Evolutionary conservation across 108 stramenopile species (phyloP).

Genomic region (Cyclotella cryptica): DNA sequence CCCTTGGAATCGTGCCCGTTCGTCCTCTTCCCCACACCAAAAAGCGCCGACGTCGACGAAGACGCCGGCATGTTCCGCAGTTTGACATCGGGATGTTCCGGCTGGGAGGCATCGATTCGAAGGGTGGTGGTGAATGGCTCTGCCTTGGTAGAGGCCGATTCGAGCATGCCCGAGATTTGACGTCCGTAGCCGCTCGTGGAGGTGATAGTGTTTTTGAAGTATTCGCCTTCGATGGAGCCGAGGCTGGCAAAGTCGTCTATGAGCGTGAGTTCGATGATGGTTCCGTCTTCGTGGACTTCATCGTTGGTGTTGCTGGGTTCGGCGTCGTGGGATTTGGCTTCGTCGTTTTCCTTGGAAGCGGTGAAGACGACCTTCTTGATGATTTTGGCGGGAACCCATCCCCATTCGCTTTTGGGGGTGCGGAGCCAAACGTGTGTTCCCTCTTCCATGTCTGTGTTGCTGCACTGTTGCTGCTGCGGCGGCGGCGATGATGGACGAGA

Average conservation of each 20-base stretch:
- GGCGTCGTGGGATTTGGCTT: constrained; percentile 3
- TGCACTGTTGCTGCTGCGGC: no score
- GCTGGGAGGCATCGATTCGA: not conserved
- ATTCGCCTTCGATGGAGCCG: not conserved
- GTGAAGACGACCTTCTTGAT: constrained; percentile 26
- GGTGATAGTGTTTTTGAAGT: constrained; percentile 17
- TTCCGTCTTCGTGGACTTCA: not conserved
- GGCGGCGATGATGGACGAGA: no score
- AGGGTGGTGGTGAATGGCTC: not conserved
- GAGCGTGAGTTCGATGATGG: constrained; percentile 42
- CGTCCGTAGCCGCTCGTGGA: constrained; percentile 27
- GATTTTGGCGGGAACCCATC: constrained; percentile 56
- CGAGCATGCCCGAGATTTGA: constrained; percentile 20
- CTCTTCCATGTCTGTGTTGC: constrained; percentile 43
- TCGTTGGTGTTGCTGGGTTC: not conserved
- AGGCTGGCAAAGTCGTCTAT: constrained; percentile 46
- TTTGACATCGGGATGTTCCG: constrained; percentile 56
- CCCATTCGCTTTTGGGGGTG: constrained; percentile 50
- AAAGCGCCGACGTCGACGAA: constrained; percentile 19
- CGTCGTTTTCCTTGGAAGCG: not conserved
- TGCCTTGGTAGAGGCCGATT: constrained; percentile 9
- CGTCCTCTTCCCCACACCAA: not conserved
- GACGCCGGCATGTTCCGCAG: constrained; percentile 42
- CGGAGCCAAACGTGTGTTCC: constrained; percentile 58
- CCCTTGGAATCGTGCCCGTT: not conserved